Conservation (phyloP, 176 grass and related monocot species). For the Eleusine coracana region DNA sequence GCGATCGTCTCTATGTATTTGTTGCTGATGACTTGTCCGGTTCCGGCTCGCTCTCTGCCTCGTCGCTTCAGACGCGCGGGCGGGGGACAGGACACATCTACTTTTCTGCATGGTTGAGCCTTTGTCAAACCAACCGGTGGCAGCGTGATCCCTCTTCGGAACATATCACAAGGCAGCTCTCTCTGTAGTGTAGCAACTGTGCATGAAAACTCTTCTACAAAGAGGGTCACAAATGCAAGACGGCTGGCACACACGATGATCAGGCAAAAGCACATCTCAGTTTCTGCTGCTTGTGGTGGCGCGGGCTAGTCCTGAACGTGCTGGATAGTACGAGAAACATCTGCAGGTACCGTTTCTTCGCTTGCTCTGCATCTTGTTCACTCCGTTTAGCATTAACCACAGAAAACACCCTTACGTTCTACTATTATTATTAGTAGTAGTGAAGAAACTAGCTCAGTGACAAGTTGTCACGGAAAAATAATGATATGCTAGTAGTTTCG, state of each 20-base stretch:
- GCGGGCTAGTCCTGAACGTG: neutral
- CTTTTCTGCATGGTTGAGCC: neutral
- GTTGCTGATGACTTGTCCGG: neutral
- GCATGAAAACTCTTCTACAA: neutral
- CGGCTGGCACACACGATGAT: neutral
- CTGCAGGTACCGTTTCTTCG: neutral
- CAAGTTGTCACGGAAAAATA: neutral
- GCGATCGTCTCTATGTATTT: neutral
- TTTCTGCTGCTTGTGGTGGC: neutral
- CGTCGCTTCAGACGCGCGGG: conserved; percentile 13
- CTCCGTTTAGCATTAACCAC: neutral
- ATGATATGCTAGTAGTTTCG: neutral
- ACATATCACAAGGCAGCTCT: neutral
- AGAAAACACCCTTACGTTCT: neutral
- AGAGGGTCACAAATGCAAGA: neutral
- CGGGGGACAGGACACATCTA: neutral
- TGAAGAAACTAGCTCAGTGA: neutral
- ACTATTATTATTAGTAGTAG: neutral
- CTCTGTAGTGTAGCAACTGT: neutral
- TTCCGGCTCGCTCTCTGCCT: neutral
- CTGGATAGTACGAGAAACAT: neutral
- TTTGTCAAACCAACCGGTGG: neutral
- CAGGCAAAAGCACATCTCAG: neutral
- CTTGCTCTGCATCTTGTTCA: neutral
- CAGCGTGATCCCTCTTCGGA: neutral